Percentiles rank a stretch among this genome's conserved stretches.
Evolutionary conservation across 768 basidiomycete genomes (phyloP).

Genomic region (Phylloporus arenicola): DNA sequence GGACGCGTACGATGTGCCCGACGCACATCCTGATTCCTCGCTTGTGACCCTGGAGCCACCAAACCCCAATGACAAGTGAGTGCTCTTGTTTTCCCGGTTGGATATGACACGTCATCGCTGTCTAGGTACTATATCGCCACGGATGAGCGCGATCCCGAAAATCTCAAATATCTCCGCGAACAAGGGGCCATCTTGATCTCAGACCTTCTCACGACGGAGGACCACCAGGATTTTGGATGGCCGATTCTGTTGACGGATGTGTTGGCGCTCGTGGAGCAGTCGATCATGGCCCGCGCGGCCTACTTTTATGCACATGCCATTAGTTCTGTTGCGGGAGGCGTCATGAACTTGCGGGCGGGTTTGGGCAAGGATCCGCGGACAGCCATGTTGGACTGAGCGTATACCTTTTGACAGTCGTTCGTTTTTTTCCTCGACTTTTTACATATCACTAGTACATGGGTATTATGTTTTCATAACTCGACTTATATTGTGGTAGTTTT

Average conservation of each 20-base stretch:
- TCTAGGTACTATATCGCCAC: conserved; percentile 34
- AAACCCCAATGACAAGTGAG: conserved; percentile 20
- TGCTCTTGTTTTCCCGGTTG: not conserved
- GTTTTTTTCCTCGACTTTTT: not conserved
- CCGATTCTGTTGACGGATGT: conserved; percentile 40
- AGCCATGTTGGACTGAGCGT: conserved; percentile 30
- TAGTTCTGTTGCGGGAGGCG: conserved; percentile 39
- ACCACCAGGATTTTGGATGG: conserved; percentile 38
- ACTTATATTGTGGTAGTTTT: not conserved
- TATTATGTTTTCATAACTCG: no score
- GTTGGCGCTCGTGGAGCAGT: conserved; percentile 39
- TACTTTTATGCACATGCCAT: conserved; percentile 40
- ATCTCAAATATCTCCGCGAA: conserved; percentile 6
- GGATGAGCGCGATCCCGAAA: conserved; percentile 37
- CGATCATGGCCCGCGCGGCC: conserved; percentile 30
- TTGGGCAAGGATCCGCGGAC: conserved; percentile 39
- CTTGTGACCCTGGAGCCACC: conserved; percentile 25
- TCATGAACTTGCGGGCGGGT: conserved; percentile 37
- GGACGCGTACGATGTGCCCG: conserved; percentile 19
- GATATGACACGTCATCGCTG: not conserved
- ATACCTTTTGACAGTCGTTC: not conserved
- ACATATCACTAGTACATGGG: not conserved
- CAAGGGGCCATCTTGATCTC: conserved; percentile 35
- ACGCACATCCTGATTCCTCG: conserved; percentile 12
- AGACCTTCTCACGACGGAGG: conserved; percentile 40